Base-by-base conservation (phyloP, 2,329 filamentous ascomycete species). In the Myriosclerotinia curreyana region DNA sequence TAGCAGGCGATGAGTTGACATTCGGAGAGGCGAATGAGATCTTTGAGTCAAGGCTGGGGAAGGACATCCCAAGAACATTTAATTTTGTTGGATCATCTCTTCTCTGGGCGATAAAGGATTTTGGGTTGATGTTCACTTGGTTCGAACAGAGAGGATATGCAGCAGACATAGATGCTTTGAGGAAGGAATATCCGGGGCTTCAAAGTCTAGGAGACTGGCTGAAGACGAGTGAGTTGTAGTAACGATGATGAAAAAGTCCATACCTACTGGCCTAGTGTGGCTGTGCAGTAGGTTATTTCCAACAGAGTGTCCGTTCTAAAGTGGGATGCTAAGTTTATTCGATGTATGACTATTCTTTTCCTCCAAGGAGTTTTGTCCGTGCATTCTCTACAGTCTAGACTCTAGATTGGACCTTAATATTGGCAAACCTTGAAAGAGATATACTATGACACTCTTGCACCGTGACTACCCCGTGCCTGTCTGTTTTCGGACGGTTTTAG, bases 1-100 rank as follows among this genome's bases (percentile, higher is more conserved):
- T 82, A 5, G 79, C 79, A 0, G 79, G 80, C 0, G 79, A 82
- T 61, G 77, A 81, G 66, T 69, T 82, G 63, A 78, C 75, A 4
- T 74, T 74, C 38, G 67, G 66, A 12, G 69, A 78, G 65, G 71
- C 71, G 8, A 73, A 73, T 50, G 67, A 66, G 11, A 68, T 74
- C 4, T 78, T 78, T 58, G 61, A 67, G 49, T 62, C 71, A 50
- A 69, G 68, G 56, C 64, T 70, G 0, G 74, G 75, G 36, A 66
- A 67, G 15, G 61, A 65, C 14, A 60, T 76, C 6, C 72, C 72
- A 5, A 65, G 68, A 14, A 74, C 74, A 2, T 72, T 66, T 62
- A 60, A 68, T 3, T 67, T 74, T 31, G 50, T 75, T 25, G 71
- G 62, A 31, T 65, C 60, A 1, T 56, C 68, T 0, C 53, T 72